These are phyloP conservation scores for Diaporthe citri DNA, from an alignment of 2,329 filamentous ascomycete genomes.

Conservation along the genomic window DNA sequence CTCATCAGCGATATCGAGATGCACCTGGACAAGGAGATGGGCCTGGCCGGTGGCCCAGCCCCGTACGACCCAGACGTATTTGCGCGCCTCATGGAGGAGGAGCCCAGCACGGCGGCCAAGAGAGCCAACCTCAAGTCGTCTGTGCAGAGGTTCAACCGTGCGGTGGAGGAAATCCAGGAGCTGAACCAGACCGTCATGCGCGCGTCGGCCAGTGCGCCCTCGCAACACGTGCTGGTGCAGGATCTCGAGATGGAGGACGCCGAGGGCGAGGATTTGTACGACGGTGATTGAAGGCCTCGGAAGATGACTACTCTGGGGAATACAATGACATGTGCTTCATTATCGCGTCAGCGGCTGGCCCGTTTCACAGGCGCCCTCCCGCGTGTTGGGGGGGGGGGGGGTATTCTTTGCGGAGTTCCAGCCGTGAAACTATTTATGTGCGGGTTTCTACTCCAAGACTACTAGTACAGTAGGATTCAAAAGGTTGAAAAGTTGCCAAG, in stretches of 20 bases:
- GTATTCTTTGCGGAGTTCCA: not conserved
- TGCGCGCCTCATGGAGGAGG: conserved; percentile 53
- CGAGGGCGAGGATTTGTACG: conserved; percentile 23
- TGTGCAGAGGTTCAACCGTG: conserved; percentile 49
- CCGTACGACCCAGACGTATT: conserved; percentile 44
- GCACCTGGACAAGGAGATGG: conserved; percentile 60
- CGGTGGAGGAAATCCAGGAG: conserved; percentile 51
- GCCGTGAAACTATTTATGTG: not conserved
- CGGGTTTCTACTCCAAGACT: not conserved
- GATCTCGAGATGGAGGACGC: conserved; percentile 32
- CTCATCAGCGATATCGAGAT: conserved; percentile 55
- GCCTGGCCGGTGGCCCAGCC: conserved; percentile 49
- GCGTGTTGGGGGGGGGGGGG: not conserved
- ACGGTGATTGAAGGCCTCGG: not conserved
- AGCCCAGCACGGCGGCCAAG: conserved; percentile 47
- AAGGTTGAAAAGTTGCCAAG: not conserved
- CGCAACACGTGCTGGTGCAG: conserved; percentile 22
- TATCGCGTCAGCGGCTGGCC: not conserved
- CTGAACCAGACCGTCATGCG: conserved; percentile 46
- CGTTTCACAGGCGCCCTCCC: not conserved
- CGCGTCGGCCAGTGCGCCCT: conserved; percentile 9
- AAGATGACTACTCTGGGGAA: too few species aligned
- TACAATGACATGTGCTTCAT: not conserved
- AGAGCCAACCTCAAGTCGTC: conserved; percentile 50
- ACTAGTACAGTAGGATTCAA: not conserved